Percentiles rank a stretch among this genome's conserved stretches.
These are phyloP conservation scores for Mollisiaceae sp. DNA, from an alignment of 2,329 filamentous ascomycete species.

Conservation along the genomic window DNA sequence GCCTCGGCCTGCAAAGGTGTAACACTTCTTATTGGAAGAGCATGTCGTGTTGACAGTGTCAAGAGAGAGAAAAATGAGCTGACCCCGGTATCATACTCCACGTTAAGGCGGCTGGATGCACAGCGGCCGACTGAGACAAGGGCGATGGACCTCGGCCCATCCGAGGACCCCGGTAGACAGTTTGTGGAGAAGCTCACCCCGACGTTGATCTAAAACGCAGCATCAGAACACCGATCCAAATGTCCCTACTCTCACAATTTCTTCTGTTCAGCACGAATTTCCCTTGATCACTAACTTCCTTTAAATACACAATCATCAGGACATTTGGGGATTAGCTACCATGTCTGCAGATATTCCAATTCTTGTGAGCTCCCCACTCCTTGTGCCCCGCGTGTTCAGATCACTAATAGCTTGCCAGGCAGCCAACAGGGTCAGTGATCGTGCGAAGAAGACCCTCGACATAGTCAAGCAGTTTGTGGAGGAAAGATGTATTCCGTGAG, in stretches of 20 bases:
- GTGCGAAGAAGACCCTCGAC: slow-evolving; percentile 83
- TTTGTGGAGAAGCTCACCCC: slow-evolving; percentile 24
- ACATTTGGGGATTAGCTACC: slow-evolving; percentile 20
- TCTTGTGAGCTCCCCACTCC: slow-evolving; percentile 46
- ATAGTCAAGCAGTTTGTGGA: slow-evolving; percentile 95
- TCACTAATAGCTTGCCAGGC: slow-evolving; percentile 36
- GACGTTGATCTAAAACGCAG: slow-evolving; percentile 4
- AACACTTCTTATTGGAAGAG: not conserved
- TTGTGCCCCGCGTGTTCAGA: slow-evolving; percentile 18
- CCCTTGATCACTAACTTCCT: not conserved
- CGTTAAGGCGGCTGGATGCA: not conserved
- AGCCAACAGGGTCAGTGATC: slow-evolving; percentile 70
- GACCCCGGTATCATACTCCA: slow-evolving; percentile 19
- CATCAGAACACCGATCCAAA: slow-evolving; percentile 3
- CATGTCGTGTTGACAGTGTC: not conserved
- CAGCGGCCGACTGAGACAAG: slow-evolving; percentile 17
- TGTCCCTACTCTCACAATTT: not conserved
- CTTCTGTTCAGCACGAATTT: slow-evolving; percentile 6
- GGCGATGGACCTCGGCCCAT: slow-evolving; percentile 31
- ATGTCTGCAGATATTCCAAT: slow-evolving; percentile 55
- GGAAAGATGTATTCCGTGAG: slow-evolving; percentile 86
- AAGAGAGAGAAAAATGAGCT: not conserved
- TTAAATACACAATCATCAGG: not conserved
- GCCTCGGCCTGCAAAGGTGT: slow-evolving; percentile 9
- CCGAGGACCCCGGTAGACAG: slow-evolving; percentile 16